Base-by-base conservation (phyloP, 768 basidiomycete species). In the Tephrocybe rancida region DNA sequence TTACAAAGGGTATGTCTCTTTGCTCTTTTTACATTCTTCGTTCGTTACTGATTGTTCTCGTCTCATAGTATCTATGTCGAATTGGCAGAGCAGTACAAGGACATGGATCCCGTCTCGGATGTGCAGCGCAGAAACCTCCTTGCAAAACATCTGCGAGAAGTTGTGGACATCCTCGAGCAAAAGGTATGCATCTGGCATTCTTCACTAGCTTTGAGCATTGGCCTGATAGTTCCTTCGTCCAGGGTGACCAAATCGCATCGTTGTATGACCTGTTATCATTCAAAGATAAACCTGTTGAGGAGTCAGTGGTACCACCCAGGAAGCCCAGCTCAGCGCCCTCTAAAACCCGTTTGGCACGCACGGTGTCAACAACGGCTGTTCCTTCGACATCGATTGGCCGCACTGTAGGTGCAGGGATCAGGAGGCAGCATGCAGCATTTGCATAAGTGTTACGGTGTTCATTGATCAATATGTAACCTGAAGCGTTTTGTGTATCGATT, bases 191-290 rank as follows among this genome's bases (percentile, higher is more conserved):
- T 51, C 58, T 35, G 26, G 21, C 30, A 30, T 30, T 30, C 13
- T 30, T 30, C 29, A 6, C 14, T 37, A 9, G 39, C 52, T 46
- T 44, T 26, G 5, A 21, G 7, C 44, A 22, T 21, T n/a, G 4
- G 2, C 10, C 13, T 22, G 29, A 37, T 34, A n/a, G 19, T 29
- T 54, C 45, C 47, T 50, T 26, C 58, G 45, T 37, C 37, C 65
- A 94, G 92, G 94, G 94, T 21, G 91, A 96, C 72, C 94, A 96
- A 69, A 95, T 98, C 53, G 88, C 93, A n/a, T 84, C 89, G 0
- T 70, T 97, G 22, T 95, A 95, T 69, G 91, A 92, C 61, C 75
- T 94, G 27, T 73, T 97, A 58, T 78, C 75, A 34, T 94, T 90
- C 74, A 81, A 83, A 61, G 88, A 92, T 61, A 88, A 83, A 58